Base-by-base conservation (phyloP, 2,329 filamentous ascomycete species). In the Neoarthrinium moseri region DNA sequence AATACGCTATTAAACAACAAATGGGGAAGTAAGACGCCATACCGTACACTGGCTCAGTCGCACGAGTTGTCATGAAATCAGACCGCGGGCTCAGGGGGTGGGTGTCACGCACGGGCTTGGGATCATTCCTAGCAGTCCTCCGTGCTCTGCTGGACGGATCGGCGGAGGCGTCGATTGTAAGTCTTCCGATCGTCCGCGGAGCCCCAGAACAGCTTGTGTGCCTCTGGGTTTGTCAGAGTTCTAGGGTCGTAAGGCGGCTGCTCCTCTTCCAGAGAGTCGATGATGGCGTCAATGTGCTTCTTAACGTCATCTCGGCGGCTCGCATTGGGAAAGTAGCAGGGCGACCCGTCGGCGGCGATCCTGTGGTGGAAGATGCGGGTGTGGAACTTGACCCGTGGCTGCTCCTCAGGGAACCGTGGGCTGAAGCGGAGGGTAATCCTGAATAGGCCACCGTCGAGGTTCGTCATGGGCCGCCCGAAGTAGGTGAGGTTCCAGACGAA, bases 401-500 rank as follows among this genome's bases (percentile, higher is more conserved):
- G 89, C 56, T 95, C 89, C 32, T 89, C 82, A 0, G 94, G 94
- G 59, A 96, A 97, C 5, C 83, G 80, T 5, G 89, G 85, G 57
- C 90, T 95, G 58, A 97, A 85, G 58, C 75, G 76, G 45, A 97
- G 75, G 57, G 78, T 86, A 64, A 96, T 86, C 50, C 81, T 82
- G 71, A 97, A 92, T 50, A 97, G 79, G 2, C 92, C 91, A 13
- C 91, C 92, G 56, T 97, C 92, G 2, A 97, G 80, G 55, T 95
- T 91, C 5, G 91, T 95, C 86, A 94, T 95, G 1, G 91, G 89
- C 45, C 86, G 81, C 21, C 94, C 94, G 62, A 96, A 95, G 63
- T 96, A 91, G 2, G 89, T 94, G 49, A 97, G 65, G 17, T 78
- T 67, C 94, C 94, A 97, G 17, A 92, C 76, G 60, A 96, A 96